Base-by-base conservation (phyloP, 192 early-diverging fungal genomes). In the Linnemannia elongata region DNA sequence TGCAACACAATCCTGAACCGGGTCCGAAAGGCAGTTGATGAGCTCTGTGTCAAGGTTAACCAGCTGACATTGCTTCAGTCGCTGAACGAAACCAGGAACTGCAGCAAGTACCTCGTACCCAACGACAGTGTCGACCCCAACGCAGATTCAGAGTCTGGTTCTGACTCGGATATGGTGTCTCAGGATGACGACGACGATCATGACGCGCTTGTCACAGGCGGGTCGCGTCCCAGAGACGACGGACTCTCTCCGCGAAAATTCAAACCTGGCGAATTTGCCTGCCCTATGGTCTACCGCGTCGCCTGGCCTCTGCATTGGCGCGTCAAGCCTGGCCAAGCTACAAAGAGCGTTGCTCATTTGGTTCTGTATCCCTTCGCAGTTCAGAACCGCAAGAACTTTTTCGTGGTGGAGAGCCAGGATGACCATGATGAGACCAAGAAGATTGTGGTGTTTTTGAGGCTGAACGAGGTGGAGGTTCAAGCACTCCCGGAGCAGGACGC, bases 251-350 rank as follows among this genome's bases (percentile, higher is more conserved):
- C 88, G 54, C 83, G 88, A 39, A 90, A 91, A 22, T 93, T 93
- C 69, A 76, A 77, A 15, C 90, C 90, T 15, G 95, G 94, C 5
- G 93, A 94, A 70, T 95, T 97, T 85, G 91, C 93, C 13, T 97
- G 96, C 68, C 91, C 91, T 1, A 76, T 93, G 12, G 92, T 96
- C 8, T 95, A 93, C 77, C 88, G 85, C 39, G 90, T 90, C 49
- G 77, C 76, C 10, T 95, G 96, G 81, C 92, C 94, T 6, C 72
- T 97, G 1, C 95, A 97, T 81, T 96, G 94, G 93, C 90, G 96
- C 27, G 88, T 97, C 60, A 90, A 90, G 68, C 92, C 95, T 3
- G 88, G 89, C 27, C 89, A 93, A 63, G 96, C 95, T 5, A 76
- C 95, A 20, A 94, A 89, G 55, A 89, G 82, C 33, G 86, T 96